Conservation (phyloP, 495 filamentous ascomycete species). For the Cercophora samala region DNA sequence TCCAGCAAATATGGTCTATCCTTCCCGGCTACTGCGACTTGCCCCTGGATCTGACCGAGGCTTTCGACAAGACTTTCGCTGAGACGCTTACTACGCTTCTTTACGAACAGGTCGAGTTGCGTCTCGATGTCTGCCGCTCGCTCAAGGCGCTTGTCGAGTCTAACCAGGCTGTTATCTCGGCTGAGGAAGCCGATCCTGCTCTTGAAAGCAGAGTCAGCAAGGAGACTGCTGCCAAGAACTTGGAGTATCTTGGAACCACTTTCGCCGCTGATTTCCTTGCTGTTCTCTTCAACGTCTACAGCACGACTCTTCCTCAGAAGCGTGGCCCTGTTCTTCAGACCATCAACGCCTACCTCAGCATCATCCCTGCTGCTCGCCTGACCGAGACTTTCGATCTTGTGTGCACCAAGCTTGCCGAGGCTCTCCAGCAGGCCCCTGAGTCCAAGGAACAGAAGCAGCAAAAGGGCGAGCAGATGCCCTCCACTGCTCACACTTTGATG, state of each 20-base stretch:
- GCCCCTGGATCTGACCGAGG: constrained; percentile 70
- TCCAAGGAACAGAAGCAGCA: constrained; percentile 53
- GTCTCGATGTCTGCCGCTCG: constrained; percentile 79
- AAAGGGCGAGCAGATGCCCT: constrained; percentile 67
- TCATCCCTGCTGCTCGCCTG: constrained; percentile 70
- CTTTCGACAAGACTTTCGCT: constrained; percentile 86
- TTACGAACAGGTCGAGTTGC: constrained; percentile 85
- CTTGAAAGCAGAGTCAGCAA: constrained; percentile 71
- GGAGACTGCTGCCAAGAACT: constrained; percentile 67
- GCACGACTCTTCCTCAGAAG: constrained; percentile 87
- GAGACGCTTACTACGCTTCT: constrained; percentile 87
- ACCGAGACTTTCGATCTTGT: constrained; percentile 85
- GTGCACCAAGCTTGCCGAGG: constrained; percentile 72
- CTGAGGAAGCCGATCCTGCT: constrained; percentile 62
- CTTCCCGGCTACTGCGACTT: constrained; percentile 95
- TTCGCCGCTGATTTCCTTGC: constrained; percentile 87
- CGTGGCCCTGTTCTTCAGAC: constrained; percentile 85
- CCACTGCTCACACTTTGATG: constrained; percentile 92
- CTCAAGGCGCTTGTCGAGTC: constrained; percentile 86
- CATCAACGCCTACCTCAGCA: constrained; percentile 90
- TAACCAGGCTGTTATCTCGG: constrained; percentile 71
- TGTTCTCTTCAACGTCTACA: constrained; percentile 97
- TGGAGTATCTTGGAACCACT: constrained; percentile 64
- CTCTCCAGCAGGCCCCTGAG: constrained; percentile 60
- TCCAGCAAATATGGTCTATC: constrained; percentile 91